These are phyloP conservation scores for Trichoderma arundinaceum DNA, from an alignment of 2,329 filamentous ascomycete genomes.

Conservation along the genomic window DNA sequence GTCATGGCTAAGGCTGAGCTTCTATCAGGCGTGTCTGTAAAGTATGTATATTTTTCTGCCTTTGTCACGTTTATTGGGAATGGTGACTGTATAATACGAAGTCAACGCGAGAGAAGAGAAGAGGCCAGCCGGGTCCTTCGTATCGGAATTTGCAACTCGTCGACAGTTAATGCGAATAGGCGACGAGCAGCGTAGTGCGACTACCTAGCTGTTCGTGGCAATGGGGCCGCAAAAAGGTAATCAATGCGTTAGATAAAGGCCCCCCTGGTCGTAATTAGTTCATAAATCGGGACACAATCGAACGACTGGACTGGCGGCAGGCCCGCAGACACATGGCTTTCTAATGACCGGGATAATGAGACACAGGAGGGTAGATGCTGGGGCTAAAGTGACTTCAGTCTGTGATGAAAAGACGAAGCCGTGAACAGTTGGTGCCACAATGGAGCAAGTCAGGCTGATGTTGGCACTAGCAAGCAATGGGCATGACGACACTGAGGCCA, in stretches of 20 bases:
- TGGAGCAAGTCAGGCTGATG: slow-evolving; percentile 6
- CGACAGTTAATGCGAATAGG: slow-evolving; percentile 12
- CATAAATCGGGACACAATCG: slow-evolving; percentile 25
- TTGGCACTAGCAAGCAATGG: slow-evolving; percentile 18
- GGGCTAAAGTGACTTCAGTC: slow-evolving; percentile 12
- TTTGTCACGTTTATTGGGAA: neutral
- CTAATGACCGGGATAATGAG: slow-evolving; percentile 24
- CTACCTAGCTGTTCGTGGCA: slow-evolving; percentile 27
- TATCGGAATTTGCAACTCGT: slow-evolving; percentile 21
- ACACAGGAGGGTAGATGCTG: slow-evolving; percentile 18
- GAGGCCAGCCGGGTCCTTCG: neutral
- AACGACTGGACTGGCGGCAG: slow-evolving; percentile 25
- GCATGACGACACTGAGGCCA: neutral
- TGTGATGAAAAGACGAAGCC: slow-evolving; percentile 7
- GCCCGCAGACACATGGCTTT: slow-evolving; percentile 32
- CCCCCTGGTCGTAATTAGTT: slow-evolving; percentile 31
- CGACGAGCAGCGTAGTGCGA: slow-evolving; percentile 11
- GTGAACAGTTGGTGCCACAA: slow-evolving; percentile 10
- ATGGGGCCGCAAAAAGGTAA: slow-evolving; percentile 24
- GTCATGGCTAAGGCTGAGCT: slow-evolving; percentile 36
- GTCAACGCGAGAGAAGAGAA: neutral
- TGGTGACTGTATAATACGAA: neutral
- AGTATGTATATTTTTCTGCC: neutral
- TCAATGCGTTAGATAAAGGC: slow-evolving; percentile 17
- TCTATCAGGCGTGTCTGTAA: neutral